These are phyloP conservation scores for Phaeoacremonium minimum DNA, from an alignment of 2,329 filamentous ascomycete genomes.

Conservation along the genomic window DNA sequence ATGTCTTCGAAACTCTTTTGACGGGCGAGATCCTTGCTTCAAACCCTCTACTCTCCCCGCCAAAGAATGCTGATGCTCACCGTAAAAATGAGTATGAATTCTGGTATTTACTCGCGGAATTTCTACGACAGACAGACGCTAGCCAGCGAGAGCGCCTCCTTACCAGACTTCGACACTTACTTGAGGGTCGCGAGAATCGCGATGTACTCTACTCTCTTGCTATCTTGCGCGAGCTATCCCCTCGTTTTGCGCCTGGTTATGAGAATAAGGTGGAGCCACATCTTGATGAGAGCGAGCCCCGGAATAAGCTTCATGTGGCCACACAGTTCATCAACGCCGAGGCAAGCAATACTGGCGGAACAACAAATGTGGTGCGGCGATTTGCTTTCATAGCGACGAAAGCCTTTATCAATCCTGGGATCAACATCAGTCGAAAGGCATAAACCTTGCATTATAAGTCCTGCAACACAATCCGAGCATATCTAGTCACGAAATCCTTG, in stretches of 20 bases:
- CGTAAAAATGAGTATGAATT: constrained; percentile 68
- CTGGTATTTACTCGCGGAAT: constrained; percentile 75
- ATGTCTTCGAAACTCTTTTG: constrained; percentile 72
- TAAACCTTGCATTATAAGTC: too few relatives aligned
- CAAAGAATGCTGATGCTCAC: constrained; percentile 46
- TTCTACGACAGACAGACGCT: constrained; percentile 59
- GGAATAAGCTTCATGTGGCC: constrained; percentile 63
- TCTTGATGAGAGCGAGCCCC: constrained; percentile 62
- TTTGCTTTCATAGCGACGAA: constrained; percentile 63
- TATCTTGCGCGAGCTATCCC: constrained; percentile 70
- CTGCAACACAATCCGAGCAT: too few relatives aligned
- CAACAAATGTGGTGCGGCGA: constrained; percentile 68
- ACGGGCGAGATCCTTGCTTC: constrained; percentile 61
- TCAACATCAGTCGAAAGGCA: constrained; percentile 41
- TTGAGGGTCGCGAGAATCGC: constrained; percentile 80
- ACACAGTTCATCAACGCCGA: constrained; percentile 67
- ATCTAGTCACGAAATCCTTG: too few relatives aligned
- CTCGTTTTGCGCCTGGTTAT: constrained; percentile 56
- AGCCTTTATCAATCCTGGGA: constrained; percentile 51
- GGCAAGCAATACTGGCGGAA: constrained; percentile 59
- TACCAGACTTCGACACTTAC: constrained; percentile 59
- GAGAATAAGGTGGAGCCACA: constrained; percentile 53
- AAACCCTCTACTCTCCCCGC: constrained; percentile 52
- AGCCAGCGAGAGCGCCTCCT: constrained; percentile 63
- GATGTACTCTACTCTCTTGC: constrained; percentile 89